Evolutionary conservation across 352 stramenopile species (phyloP).

Genomic region (Phytopythium ostracodes): DNA sequence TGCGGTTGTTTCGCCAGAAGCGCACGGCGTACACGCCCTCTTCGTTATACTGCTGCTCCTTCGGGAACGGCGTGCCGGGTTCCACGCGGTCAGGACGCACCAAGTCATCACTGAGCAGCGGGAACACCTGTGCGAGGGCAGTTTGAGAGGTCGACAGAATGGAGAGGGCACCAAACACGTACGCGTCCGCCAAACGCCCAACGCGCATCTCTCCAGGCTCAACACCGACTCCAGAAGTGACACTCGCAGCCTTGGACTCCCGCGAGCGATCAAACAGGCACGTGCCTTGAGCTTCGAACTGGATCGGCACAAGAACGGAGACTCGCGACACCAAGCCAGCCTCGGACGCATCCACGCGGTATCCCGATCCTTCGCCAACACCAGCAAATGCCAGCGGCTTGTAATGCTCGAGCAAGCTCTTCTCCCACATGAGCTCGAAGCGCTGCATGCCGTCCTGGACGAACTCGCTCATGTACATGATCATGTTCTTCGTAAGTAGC

Average conservation of each 20-base stretch:
- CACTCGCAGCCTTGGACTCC: conserved; percentile 33
- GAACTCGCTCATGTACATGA: conserved; percentile 79
- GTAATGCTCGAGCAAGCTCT: conserved; percentile 77
- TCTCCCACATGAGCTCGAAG: conserved; percentile 82
- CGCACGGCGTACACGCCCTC: conserved; percentile 85
- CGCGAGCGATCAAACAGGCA: conserved; percentile 78
- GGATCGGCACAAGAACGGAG: conserved; percentile 72
- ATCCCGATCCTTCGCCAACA: conserved; percentile 62
- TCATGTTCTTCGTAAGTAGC: conserved; percentile 83
- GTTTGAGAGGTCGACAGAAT: conserved; percentile 78
- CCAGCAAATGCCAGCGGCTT: conserved; percentile 70
- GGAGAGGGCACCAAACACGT: conserved; percentile 78
- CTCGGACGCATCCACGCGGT: conserved; percentile 64
- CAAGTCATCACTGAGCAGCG: conserved; percentile 57
- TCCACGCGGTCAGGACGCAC: conserved; percentile 58
- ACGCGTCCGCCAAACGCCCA: conserved; percentile 67
- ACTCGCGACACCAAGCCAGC: conserved; percentile 55
- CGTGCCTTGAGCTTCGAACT: conserved; percentile 75
- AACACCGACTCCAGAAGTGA: conserved; percentile 69
- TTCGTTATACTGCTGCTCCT: conserved; percentile 86
- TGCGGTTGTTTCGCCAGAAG: conserved; percentile 83
- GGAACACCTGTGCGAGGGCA: conserved; percentile 70
- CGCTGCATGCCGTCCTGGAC: conserved; percentile 77
- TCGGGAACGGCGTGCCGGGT: conserved; percentile 37
- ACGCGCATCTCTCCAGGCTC: conserved; percentile 54